Evolutionary conservation across 2,329 filamentous ascomycete species (phyloP).

Genomic region (Penicillium sp.): DNA sequence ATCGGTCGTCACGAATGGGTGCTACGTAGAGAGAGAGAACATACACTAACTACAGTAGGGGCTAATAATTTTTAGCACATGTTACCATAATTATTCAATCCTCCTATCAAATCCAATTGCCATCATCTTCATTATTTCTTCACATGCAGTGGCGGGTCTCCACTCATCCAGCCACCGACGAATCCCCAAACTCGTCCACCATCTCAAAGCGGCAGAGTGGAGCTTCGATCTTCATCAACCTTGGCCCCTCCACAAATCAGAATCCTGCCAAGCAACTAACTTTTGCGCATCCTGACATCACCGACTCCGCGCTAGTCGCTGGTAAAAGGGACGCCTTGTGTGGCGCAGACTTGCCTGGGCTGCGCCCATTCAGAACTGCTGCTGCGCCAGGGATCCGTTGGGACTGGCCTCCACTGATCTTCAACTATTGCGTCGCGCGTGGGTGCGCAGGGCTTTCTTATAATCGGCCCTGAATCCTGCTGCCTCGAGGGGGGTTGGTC

Average conservation of each 20-base stretch:
- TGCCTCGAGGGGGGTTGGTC: constrained; percentile 13
- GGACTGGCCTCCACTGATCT: constrained; percentile 20
- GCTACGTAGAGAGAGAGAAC: background rate
- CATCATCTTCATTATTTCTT: constrained; percentile 8
- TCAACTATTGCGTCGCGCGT: constrained; percentile 23
- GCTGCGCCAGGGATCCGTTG: constrained; percentile 14
- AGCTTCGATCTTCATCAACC: background rate
- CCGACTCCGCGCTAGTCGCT: background rate
- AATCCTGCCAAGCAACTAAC: background rate
- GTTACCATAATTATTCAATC: background rate
- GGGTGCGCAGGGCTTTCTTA: constrained; percentile 18
- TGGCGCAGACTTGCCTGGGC: constrained; percentile 7
- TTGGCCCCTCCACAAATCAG: background rate
- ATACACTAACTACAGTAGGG: background rate
- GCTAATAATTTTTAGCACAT: background rate
- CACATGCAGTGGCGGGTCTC: constrained; percentile 24
- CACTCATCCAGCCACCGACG: constrained; percentile 7
- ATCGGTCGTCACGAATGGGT: background rate
- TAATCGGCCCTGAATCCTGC: constrained; percentile 25
- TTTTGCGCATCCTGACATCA: constrained; percentile 19
- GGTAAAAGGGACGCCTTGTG: background rate
- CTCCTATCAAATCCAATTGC: background rate
- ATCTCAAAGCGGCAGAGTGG: constrained; percentile 16
- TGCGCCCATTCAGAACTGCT: constrained; percentile 1
- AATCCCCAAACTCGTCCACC: background rate